Evolutionary conservation across 169 alveolate species (phyloP).

Genomic region (Amoebophrya sp.): DNA sequence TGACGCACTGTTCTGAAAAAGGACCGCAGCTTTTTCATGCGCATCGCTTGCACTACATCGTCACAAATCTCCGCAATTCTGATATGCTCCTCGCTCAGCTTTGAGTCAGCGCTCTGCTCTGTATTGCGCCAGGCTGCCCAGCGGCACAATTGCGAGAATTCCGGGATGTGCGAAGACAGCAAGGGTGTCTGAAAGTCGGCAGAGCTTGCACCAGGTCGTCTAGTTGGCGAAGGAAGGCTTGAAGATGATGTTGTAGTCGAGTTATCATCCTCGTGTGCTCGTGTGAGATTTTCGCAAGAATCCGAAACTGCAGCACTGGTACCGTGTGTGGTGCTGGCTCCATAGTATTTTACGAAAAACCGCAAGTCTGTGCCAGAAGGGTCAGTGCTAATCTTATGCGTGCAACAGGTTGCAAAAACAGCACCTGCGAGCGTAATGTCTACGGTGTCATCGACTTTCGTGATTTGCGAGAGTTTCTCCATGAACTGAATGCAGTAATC

Average conservation of each 20-base stretch:
- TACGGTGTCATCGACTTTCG: neutral
- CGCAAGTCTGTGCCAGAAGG: neutral
- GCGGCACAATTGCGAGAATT: neutral
- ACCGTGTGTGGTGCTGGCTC: too few species aligned
- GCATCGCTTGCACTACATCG: neutral
- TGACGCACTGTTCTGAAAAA: neutral
- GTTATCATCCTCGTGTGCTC: neutral
- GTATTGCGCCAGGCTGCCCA: slow-evolving; percentile 22
- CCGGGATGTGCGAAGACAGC: neutral
- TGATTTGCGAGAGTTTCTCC: neutral
- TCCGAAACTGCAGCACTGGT: too few species aligned
- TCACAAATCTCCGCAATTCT: neutral
- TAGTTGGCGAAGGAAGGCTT: neutral
- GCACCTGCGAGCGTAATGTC: neutral
- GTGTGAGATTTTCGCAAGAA: neutral
- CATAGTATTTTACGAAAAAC: neutral
- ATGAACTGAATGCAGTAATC: slow-evolving; percentile 7
- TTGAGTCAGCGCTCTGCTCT: neutral
- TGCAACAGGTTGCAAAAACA: neutral
- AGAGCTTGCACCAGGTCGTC: too few species aligned
- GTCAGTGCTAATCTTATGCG: neutral
- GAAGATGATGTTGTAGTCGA: neutral
- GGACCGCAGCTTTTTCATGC: neutral
- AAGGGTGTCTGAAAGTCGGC: too few species aligned
- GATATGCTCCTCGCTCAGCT: neutral